These are phyloP conservation scores for Phytophthora brassicae DNA, from an alignment of 352 stramenopile genomes.

Conservation along the genomic window DNA sequence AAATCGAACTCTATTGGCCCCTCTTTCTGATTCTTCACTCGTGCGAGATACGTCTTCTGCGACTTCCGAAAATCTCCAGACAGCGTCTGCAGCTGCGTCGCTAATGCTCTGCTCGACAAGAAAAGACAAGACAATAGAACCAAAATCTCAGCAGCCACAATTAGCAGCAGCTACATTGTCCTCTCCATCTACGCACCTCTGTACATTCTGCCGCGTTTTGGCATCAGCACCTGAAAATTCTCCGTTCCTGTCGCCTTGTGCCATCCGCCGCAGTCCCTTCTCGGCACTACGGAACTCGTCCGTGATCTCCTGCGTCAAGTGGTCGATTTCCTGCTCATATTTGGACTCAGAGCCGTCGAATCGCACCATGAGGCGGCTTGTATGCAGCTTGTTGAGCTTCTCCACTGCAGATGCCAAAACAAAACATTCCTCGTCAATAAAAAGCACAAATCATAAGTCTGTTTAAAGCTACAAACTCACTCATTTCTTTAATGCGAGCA, in stretches of 20 bases:
- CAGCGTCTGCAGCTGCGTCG: conserved; percentile 97
- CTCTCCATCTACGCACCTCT: conserved; percentile 58
- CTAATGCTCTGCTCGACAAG: conserved; percentile 67
- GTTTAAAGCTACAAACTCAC: conserved; percentile 24
- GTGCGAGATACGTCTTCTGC: conserved; percentile 97
- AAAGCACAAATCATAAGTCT: too few relatives aligned
- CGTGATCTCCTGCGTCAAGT: conserved; percentile 80
- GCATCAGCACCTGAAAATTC: conserved; percentile 78
- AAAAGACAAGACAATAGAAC: not conserved
- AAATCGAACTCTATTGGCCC: conserved; percentile 93
- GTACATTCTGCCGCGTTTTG: conserved; percentile 86
- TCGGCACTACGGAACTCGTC: conserved; percentile 81
- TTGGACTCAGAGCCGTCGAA: conserved; percentile 86
- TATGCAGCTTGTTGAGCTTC: conserved; percentile 82
- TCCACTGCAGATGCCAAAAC: conserved; percentile 55
- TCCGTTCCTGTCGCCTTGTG: conserved; percentile 47
- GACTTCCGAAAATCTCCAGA: conserved; percentile 96
- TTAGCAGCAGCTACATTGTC: too few relatives aligned
- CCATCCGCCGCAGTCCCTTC: conserved; percentile 75
- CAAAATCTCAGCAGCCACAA: too few relatives aligned
- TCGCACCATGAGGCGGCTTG: conserved; percentile 84
- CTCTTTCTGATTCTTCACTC: conserved; percentile 97
- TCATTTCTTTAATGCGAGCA: conserved; percentile 77
- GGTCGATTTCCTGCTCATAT: conserved; percentile 84
- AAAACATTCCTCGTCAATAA: not conserved